Percentiles rank a stretch among this genome's conserved stretches.
Evolutionary conservation across 257 asterid species (phyloP).

Genomic region (Eustoma russellianum): DNA sequence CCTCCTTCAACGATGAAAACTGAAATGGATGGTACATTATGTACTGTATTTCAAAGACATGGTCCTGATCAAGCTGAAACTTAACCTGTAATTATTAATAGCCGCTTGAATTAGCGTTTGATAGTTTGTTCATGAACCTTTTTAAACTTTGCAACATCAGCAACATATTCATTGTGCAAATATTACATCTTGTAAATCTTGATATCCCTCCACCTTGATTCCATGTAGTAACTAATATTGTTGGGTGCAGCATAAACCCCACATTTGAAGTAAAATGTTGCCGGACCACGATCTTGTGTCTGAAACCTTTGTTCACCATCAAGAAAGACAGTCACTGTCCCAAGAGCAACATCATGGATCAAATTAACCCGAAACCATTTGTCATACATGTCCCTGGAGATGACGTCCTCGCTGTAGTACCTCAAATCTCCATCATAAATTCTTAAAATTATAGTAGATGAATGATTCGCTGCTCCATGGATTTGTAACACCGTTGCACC

Average conservation of each 20-base stretch:
- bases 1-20: no score
- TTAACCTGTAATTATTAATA: no score
- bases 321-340: constrained; percentile 20
- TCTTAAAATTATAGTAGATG: constrained; percentile 22
- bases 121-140: no score
- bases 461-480: constrained; percentile 21
- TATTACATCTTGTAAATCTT: constrained; percentile 24
- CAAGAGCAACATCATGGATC: constrained; percentile 24
- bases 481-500: constrained; percentile 27
- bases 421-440: constrained; percentile 29
- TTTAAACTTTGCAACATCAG: no score
- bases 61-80: no score
- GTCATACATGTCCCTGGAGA: constrained; percentile 20
- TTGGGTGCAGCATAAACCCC: constrained; percentile 32
- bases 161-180: no score
- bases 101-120: no score
- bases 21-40: no score
- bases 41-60: no score
- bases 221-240: constrained; percentile 28
- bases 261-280: constrained; percentile 28
- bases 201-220: constrained; percentile 31
- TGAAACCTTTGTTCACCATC: constrained; percentile 17
- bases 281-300: constrained; percentile 20
- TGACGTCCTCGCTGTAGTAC: constrained; percentile 17
- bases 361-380: constrained; percentile 28